Evolutionary conservation across 2,329 filamentous ascomycete genomes (phyloP).

Genomic region (Monosporascus sp.): DNA sequence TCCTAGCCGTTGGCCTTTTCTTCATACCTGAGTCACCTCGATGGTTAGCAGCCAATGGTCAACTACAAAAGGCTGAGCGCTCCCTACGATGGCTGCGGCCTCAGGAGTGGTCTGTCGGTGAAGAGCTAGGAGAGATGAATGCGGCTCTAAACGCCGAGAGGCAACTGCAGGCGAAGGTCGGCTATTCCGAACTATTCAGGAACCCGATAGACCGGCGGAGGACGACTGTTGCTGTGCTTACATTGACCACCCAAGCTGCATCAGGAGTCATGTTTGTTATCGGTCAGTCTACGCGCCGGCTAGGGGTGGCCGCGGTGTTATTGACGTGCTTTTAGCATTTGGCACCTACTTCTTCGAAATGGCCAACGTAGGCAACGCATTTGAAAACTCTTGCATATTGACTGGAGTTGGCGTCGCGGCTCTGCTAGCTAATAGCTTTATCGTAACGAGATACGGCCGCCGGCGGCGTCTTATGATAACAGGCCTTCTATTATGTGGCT

Average conservation of each 20-base stretch:
- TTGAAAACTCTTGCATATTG: conserved; percentile 52
- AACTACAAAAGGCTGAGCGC: conserved; percentile 23
- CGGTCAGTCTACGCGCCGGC: conserved; percentile 23
- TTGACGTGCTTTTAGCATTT: conserved; percentile 34
- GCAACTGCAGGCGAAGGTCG: conserved; percentile 24
- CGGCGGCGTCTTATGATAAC: conserved; percentile 47
- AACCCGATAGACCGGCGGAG: conserved; percentile 48
- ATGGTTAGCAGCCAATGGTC: conserved; percentile 33
- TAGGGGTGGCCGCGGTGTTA: background rate
- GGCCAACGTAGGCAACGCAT: conserved; percentile 49
- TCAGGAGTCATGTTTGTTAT: conserved; percentile 54
- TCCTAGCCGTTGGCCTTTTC: conserved; percentile 31
- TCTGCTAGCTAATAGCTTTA: conserved; percentile 46
- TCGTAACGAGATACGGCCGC: conserved; percentile 48
- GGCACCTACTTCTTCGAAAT: conserved; percentile 57
- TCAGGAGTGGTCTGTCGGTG: conserved; percentile 20
- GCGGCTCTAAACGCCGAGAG: conserved; percentile 30
- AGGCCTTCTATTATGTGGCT: conserved; percentile 46
- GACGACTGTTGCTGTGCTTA: conserved; percentile 42
- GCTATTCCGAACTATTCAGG: conserved; percentile 42
- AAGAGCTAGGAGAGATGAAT: conserved; percentile 33
- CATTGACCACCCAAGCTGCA: conserved; percentile 46
- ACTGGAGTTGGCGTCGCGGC: conserved; percentile 49
- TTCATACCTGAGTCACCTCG: conserved; percentile 37
- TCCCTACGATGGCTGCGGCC: conserved; percentile 30